Evolutionary conservation across 768 basidiomycete genomes (phyloP).

Genomic region (Macrolepiota dolichaula): DNA sequence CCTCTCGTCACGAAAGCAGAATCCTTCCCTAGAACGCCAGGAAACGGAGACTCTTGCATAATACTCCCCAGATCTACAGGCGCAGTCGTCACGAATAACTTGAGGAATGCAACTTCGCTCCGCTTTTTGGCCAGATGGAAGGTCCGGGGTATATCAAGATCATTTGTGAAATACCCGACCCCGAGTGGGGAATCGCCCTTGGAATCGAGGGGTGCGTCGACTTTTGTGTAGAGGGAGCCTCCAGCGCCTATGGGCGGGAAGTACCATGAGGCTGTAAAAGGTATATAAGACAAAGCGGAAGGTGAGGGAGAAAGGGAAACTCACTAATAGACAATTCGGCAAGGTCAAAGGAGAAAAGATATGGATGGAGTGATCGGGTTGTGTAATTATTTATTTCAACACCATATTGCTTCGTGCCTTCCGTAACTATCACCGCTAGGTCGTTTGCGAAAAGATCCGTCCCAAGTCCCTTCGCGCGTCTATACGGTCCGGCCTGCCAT

Average conservation of each 20-base stretch:
- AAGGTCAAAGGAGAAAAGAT: constrained; percentile 41
- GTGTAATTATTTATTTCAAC: constrained; percentile 33
- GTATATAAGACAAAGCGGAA: not conserved
- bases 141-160: constrained; percentile 26
- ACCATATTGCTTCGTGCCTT: constrained; percentile 13
- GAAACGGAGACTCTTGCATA: constrained; percentile 17
- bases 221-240: constrained; percentile 14
- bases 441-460: constrained; percentile 27
- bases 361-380: constrained; percentile 30
- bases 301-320: not conserved
- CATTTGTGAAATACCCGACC: constrained; percentile 36
- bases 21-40: not conserved
- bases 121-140: constrained; percentile 28
- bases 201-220: constrained; percentile 27
- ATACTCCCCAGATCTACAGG: constrained; percentile 32
- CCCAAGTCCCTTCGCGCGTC: constrained; percentile 17
- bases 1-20: too few species aligned
- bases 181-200: constrained; percentile 23
- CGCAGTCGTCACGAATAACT: constrained; percentile 36
- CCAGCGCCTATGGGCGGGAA: constrained; percentile 25
- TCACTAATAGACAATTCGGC: constrained; percentile 32
- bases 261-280: constrained; percentile 17
- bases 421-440: constrained; percentile 22
- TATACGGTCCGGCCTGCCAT: too few species aligned
- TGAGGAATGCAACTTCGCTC: constrained; percentile 35